phyloP scores from a whole-genome alignment of 768 basidiomycete genomes.

The Podaxis pistillaris region DNA sequence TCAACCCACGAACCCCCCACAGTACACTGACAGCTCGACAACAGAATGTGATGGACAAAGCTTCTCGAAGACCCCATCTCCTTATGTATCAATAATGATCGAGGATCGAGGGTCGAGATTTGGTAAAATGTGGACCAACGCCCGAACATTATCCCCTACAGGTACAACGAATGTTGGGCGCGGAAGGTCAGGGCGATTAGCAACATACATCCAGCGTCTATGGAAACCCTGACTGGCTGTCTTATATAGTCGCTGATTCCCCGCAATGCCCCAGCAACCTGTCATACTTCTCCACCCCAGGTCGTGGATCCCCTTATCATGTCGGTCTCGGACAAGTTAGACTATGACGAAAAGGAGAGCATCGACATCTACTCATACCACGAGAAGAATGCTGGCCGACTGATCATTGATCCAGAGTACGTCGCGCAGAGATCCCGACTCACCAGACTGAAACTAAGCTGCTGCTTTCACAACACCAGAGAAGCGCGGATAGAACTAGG shows the following conservation, averaged over 20 bases:
- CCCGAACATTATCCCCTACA: neutral
- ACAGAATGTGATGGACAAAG: too few relatives aligned
- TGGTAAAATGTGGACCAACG: neutral
- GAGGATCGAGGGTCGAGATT: neutral
- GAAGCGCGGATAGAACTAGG: conserved; percentile 66
- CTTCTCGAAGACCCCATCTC: too few relatives aligned
- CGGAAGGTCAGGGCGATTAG: neutral
- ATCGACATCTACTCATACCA: conserved; percentile 43
- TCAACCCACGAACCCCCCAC: too few relatives aligned
- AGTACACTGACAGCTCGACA: too few relatives aligned
- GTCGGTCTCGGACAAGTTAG: conserved; percentile 15
- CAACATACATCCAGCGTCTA: neutral
- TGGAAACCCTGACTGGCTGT: neutral
- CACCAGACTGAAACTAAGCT: too few relatives aligned
- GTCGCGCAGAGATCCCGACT: too few relatives aligned
- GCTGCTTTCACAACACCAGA: conserved; percentile 30
- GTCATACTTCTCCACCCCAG: neutral
- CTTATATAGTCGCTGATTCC: neutral
- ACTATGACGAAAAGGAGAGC: conserved; percentile 21
- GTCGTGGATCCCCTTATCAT: neutral
- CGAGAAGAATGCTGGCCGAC: conserved; percentile 52
- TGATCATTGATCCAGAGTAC: conserved; percentile 61
- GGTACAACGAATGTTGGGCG: neutral
- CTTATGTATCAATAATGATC: too few relatives aligned
- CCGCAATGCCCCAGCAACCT: neutral